These are phyloP conservation scores for Solanum chmielewskii DNA, from an alignment of 257 asterid genomes.

Conservation along the genomic window DNA sequence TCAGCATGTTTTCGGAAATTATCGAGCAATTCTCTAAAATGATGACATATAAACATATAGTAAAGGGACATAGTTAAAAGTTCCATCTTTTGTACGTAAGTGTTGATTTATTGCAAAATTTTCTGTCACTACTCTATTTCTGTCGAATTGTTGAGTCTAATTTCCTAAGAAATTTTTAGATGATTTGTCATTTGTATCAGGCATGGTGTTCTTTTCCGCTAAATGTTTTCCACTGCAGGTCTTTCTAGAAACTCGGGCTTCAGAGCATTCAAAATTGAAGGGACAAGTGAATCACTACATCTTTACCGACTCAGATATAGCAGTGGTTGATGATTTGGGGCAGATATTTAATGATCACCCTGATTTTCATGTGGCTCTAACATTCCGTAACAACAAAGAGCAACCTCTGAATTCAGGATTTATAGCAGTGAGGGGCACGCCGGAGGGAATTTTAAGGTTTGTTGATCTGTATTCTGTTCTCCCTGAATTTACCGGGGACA, in stretches of 20 bases:
- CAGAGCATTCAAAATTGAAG: slow-evolving; percentile 34
- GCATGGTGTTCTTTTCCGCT: background rate
- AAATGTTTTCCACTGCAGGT: slow-evolving; percentile 26
- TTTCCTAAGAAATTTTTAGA: background rate
- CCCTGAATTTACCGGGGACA: background rate
- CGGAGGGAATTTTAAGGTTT: slow-evolving; percentile 69
- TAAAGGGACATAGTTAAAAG: background rate
- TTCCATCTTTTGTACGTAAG: background rate
- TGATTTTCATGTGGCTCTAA: slow-evolving; percentile 72
- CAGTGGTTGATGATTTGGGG: slow-evolving; percentile 66
- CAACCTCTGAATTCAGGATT: slow-evolving; percentile 96
- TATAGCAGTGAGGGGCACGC: slow-evolving; percentile 83
- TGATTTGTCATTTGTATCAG: background rate
- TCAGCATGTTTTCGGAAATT: background rate
- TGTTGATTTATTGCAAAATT: background rate
- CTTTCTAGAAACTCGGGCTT: slow-evolving; percentile 51
- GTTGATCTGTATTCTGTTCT: background rate
- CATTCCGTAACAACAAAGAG: slow-evolving; percentile 90
- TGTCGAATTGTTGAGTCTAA: background rate
- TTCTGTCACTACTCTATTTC: background rate
- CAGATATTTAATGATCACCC: slow-evolving; percentile 48
- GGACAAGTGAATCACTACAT: slow-evolving; percentile 51
- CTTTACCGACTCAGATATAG: slow-evolving; percentile 90
- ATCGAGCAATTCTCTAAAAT: background rate
- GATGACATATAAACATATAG: background rate